Evolutionary conservation across 1,139 yeast species (phyloP), one percentile per base, ranked within the genome.

Genomic region (Hyphopichia buzzinii): DNA sequence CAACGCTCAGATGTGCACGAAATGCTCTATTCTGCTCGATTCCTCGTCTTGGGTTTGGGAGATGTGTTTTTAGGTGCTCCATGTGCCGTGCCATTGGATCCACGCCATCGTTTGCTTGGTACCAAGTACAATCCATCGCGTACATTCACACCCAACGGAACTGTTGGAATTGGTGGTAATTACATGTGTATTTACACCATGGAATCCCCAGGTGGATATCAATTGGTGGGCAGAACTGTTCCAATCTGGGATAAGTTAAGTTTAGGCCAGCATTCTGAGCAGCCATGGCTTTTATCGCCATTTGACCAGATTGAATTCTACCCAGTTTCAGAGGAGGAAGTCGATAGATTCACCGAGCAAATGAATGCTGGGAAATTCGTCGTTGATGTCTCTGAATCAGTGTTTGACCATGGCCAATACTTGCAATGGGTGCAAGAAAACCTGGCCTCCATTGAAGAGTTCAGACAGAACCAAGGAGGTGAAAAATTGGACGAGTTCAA

Each of bases 201-300:
- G 90, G 96, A 90, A 51, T 87, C 96, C 17, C 98, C 98, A 36
- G 98, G 98, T 64, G 98, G 98, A 22, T 92, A 92, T 64, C 97
- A 90, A 67, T 75, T 92, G 52, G 92, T 89, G 44, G 98, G 97
- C 39, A 79, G 97, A 58, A 92, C 98, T 4, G 81, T 92, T 47
- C 97, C 97, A 40, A 90, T 90, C 49, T 92, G 98, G 98, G 97
- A 92, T 61, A 90, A 88, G 66, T 74, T 90, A 52, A 75, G 87
- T 24, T 70, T 92, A 42, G 92, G 92, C 35, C 64, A 69, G 15
- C 88, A 83, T 48, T 71, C 83, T 5, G 53, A 54, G 30, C 65
- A 61, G 33, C 97, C 97, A 39, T 92, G 97, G 97, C 69, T 92
- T 51, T 73, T 90, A 52, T 68, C 82, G 8, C 95, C 95, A 50